Percentiles rank a stretch among this genome's conserved stretches.
phyloP scores from a whole-genome alignment of 345 rosid species.

The Populus ilicifolia region DNA sequence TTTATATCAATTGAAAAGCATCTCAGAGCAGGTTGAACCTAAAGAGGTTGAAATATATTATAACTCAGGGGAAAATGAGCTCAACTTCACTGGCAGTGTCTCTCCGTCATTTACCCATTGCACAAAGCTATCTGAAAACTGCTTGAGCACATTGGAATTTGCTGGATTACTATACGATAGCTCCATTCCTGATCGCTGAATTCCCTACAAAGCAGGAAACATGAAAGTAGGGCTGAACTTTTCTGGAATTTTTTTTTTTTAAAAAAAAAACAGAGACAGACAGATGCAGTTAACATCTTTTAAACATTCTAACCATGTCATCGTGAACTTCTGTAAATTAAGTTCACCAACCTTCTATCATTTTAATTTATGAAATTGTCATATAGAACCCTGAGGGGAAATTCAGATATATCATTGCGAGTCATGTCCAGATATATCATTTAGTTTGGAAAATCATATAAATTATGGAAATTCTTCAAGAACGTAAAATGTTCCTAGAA shows the following conservation, averaged over 20 bases:
- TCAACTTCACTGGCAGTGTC: constrained; percentile 53
- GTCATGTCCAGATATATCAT: too few species aligned
- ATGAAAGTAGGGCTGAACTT: background rate
- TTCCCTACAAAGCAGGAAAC: constrained; percentile 43
- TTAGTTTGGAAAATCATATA: too few species aligned
- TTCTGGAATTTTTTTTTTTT: background rate
- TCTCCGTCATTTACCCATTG: constrained; percentile 78
- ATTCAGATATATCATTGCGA: too few species aligned
- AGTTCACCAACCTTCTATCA: background rate
- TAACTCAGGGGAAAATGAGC: background rate
- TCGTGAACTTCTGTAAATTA: background rate
- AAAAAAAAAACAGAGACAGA: background rate
- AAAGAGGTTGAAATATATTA: background rate
- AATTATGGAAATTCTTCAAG: background rate
- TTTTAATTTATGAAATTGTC: background rate
- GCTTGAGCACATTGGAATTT: constrained; percentile 40
- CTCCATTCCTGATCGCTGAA: constrained; percentile 47
- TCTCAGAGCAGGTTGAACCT: background rate
- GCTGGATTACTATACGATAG: constrained; percentile 26
- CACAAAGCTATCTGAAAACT: constrained; percentile 68
- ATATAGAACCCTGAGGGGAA: background rate
- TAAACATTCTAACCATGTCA: background rate
- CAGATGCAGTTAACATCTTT: background rate
- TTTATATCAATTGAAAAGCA: constrained; percentile 2
- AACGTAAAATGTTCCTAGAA: background rate